phyloP scores from a whole-genome alignment of 805 yeast species.

The Metschnikowia picachoensis region DNA sequence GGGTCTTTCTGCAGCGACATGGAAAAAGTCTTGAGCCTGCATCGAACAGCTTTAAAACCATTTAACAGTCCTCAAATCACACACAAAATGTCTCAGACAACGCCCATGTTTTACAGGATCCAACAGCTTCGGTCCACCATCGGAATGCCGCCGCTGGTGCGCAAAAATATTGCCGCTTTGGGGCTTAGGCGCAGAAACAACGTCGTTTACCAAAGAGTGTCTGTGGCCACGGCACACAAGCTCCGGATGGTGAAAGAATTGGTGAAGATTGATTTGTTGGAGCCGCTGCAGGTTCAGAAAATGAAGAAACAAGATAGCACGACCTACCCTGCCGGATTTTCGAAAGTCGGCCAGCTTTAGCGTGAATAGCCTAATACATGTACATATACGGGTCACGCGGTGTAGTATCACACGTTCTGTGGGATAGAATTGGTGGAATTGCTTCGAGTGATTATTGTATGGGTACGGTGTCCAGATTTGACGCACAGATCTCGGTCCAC shows the following conservation, averaged over 20 bases:
- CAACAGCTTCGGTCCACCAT: constrained; percentile 79
- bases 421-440: no score
- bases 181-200: constrained; percentile 77
- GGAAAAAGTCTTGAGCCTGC: neutral
- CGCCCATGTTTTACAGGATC: constrained; percentile 44
- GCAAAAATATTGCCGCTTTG: constrained; percentile 61
- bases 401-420: no score
- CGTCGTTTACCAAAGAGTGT: constrained; percentile 65
- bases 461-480: no score
- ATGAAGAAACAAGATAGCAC: constrained; percentile 12
- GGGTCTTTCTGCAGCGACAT: neutral
- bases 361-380: constrained; percentile 8
- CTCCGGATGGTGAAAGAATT: constrained; percentile 80
- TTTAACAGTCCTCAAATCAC: neutral
- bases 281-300: constrained; percentile 19
- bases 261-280: constrained; percentile 74
- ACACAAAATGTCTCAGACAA: neutral
- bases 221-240: constrained; percentile 82
- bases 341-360: constrained; percentile 16
- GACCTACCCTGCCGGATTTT: constrained; percentile 15
- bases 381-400: constrained; percentile 5
- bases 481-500: no score
- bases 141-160: constrained; percentile 70
- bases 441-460: no score
- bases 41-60: neutral